phyloP scores from a whole-genome alignment of 1,284 basidiomycete species.

The Fomitiporia mediterranea region DNA sequence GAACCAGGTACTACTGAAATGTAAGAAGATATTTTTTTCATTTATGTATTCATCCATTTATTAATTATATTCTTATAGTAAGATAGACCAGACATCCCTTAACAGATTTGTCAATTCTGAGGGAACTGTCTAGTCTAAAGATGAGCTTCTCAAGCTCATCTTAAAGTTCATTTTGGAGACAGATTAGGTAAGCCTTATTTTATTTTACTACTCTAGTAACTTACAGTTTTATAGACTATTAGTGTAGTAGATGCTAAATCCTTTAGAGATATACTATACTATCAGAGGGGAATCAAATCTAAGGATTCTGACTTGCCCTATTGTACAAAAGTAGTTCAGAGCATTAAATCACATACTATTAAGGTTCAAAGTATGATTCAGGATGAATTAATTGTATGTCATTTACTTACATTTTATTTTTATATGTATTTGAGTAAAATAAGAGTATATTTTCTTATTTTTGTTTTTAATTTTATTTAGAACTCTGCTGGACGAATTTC shows the following conservation, averaged over 20 bases:
- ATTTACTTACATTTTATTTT: neutral
- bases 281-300: neutral
- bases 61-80: too few species aligned
- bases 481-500: slow-evolving; percentile 3
- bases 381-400: neutral
- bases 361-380: neutral
- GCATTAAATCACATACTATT: neutral
- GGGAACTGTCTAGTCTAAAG: neutral
- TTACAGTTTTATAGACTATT: neutral
- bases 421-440: neutral
- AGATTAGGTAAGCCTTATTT: neutral
- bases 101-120: neutral
- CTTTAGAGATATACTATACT: neutral
- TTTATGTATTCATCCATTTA: too few species aligned
- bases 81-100: too few species aligned
- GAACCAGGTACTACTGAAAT: too few species aligned
- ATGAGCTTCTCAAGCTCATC: neutral
- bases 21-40: too few species aligned
- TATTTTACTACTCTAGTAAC: too few species aligned
- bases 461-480: too few species aligned
- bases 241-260: neutral
- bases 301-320: neutral
- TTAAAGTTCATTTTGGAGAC: neutral
- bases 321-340: neutral
- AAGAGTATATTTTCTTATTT: too few species aligned